phyloP scores from a whole-genome alignment of 306 rosid species.

The Hippophae tibetana region DNA sequence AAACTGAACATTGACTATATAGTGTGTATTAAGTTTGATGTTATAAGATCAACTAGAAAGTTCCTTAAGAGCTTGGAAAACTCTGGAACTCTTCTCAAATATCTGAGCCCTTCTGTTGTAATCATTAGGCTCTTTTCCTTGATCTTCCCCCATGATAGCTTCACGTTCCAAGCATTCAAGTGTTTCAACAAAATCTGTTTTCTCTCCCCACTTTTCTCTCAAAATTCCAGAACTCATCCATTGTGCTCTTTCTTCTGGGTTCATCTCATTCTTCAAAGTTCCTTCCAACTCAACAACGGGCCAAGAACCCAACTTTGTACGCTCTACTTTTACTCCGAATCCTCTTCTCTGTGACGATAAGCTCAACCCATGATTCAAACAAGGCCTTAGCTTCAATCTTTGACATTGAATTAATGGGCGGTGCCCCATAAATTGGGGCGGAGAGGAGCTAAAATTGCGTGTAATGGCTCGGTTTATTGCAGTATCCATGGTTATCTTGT shows the following conservation, averaged over 20 bases:
- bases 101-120: slow-evolving; percentile 69
- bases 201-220: slow-evolving; percentile 43
- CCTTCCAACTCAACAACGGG: slow-evolving; percentile 27
- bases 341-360: background rate
- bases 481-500: slow-evolving; percentile 19
- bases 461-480: slow-evolving; percentile 9
- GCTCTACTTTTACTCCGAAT: slow-evolving; percentile 6
- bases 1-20: too few relatives aligned
- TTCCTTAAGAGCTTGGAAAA: slow-evolving; percentile 67
- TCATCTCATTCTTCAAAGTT: slow-evolving; percentile 41
- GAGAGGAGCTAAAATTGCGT: background rate
- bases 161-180: slow-evolving; percentile 70
- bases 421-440: slow-evolving; percentile 1
- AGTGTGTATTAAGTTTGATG: background rate
- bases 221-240: slow-evolving; percentile 20
- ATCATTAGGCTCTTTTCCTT: slow-evolving; percentile 60
- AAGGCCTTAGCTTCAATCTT: background rate
- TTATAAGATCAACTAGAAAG: background rate
- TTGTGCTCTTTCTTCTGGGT: slow-evolving; percentile 18
- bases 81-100: slow-evolving; percentile 48
- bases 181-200: slow-evolving; percentile 40
- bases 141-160: slow-evolving; percentile 85
- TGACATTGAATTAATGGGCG: slow-evolving; percentile 3
- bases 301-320: slow-evolving; percentile 21
- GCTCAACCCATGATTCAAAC: background rate